Evolutionary conservation across 805 yeast species (phyloP), one percentile per base, ranked within the genome.

Genomic region (Candida endomychidarum): DNA sequence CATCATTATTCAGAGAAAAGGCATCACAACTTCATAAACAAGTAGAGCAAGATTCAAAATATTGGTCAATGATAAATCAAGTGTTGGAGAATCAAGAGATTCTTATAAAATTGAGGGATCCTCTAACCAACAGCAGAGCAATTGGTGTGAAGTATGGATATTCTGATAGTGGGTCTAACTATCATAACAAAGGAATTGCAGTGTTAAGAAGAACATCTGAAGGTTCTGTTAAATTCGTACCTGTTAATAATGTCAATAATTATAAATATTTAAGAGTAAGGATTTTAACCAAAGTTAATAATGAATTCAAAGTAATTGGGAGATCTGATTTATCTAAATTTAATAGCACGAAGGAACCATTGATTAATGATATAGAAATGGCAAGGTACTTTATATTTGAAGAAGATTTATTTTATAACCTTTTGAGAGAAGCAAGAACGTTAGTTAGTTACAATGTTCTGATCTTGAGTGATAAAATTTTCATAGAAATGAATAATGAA

Each of bases 71-170:
- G 47, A 58, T 69, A n/a, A 74, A 73, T 41, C 57, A 74, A 36
- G 74, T 75, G 11, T 54, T 67, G 35, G 58, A 65, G 3, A 67
- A 74, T 41, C 58, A 61, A 35, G 95, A 86, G 54, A 79, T 81
- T 1, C 58, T 90, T 9, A 81, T 83, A 53, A 86, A 84, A 49
- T 71, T 82, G 18, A 72, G 80, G 39, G 81, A 77, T 41, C 80
- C 79, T 6, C 19, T 47, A 6, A 57, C 51, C 15, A 70, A 72
- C 23, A 58, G 72, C 0, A 70, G 78, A 14, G 75, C 78, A 8
- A 72, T 90, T 30, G 95, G 91, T 3, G 83, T 91, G 25, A 87
- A 86, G 52, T 93, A 85, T 55, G 98, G 98, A 0, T 91, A 78
- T 63, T 90, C 84, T 12, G 97, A 90, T 59, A 80, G 95, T 0